Evolutionary conservation across 306 rosid species (phyloP), one percentile per base, ranked within the genome.

Genomic region (Begonia peltatifolia): DNA sequence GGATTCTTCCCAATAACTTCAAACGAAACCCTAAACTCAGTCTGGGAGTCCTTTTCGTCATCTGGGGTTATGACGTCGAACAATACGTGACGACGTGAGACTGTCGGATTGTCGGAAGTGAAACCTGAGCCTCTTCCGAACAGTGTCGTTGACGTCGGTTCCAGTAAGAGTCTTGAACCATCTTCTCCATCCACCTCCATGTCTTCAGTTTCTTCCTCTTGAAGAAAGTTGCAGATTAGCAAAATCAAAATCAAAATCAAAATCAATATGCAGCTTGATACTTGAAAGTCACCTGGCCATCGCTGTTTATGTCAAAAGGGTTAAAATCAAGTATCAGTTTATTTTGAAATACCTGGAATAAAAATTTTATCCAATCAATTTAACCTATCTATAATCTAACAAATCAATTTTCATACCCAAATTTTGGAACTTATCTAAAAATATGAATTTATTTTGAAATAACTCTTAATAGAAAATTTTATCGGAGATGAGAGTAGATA

Each of bases 1-100:
- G 95, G 97, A 58, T 89, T 89, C 59, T 59, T 74, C 56, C 94
- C 97, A 4, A 69, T 59, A 15, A 82, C 95, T 67, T 80, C 70
- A 58, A 89, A 89, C 18, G 71, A 82, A 69, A 79, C 84, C 73
- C 57, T 55, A 49, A 73, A 41, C 44, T 59, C 74, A 13, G 76
- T 23, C 14, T n/a, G 61, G 41, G 43, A 48, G 5, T 55, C 55
- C 6, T 53, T 17, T 41, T 35, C 44, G 42, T 61, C 64, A 5
- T 47, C 56, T 10, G 60, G 49, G 18, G 44, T 35, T 42, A 2
- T 14, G 49, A 9, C 15, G 13, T 14, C 14, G 14, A 46, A 46
- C 38, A 30, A 30, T 30, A 30, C 38, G 38, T 30, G 38, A 30
- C 38, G 30, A 15, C 20, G 12, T 2, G 12, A 2, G 0, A 2